A percentile compares a stretch with the other conserved stretches of the same genome.
Evolutionary conservation across 306 rosid genomes (phyloP).

Genomic region (Prunus armeniaca): DNA sequence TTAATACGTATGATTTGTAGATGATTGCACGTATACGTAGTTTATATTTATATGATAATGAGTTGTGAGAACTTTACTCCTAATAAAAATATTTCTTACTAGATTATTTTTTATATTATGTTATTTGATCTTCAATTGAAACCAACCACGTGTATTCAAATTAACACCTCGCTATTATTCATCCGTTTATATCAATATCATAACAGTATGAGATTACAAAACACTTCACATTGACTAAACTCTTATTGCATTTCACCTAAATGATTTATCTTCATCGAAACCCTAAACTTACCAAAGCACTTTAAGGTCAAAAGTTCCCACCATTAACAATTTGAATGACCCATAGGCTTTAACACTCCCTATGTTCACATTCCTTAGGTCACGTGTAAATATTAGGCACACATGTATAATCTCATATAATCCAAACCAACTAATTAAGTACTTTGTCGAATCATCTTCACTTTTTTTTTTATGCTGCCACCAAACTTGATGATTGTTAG

Average conservation of each 20-base stretch:
- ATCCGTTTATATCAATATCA: too few relatives aligned
- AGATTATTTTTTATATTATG: too few relatives aligned
- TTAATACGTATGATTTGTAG: too few relatives aligned
- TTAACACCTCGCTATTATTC: not conserved
- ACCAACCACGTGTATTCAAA: not conserved
- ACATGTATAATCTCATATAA: not conserved
- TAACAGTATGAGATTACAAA: too few relatives aligned
- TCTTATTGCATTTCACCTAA: not conserved
- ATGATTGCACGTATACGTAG: too few relatives aligned
- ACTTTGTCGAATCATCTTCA: not conserved
- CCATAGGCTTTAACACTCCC: not conserved
- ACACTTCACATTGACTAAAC: not conserved
- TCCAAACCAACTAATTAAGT: not conserved
- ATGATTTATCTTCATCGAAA: not conserved
- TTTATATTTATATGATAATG: too few relatives aligned
- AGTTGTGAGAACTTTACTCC: too few relatives aligned
- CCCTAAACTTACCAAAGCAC: not conserved
- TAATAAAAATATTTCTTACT: too few relatives aligned
- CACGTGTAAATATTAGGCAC: conserved; percentile 3
- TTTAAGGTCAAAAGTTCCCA: not conserved
- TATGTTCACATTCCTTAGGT: not conserved
- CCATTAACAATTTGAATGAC: not conserved
- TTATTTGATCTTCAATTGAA: too few relatives aligned
- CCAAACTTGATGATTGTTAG: not conserved
- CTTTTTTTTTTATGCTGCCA: not conserved